Evolutionary conservation across 192 early-diverging fungal species (phyloP).

Genomic region (Dissophora globulifera): DNA sequence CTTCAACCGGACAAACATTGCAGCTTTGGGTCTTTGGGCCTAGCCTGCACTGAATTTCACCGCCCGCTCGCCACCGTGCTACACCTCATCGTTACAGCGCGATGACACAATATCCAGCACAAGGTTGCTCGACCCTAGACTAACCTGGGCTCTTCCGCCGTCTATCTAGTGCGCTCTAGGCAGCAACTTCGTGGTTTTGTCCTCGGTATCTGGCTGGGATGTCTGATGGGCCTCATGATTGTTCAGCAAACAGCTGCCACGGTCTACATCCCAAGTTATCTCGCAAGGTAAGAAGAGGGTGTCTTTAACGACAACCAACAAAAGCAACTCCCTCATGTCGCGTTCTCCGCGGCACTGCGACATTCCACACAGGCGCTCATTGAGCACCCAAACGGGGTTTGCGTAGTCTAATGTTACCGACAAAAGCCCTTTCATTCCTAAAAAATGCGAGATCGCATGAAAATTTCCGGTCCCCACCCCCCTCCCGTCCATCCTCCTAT

Average conservation of each 20-base stretch:
- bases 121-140: too few relatives aligned
- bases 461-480: background rate
- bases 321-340: background rate
- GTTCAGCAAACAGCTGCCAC: slow-evolving; percentile 35
- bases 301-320: too few relatives aligned
- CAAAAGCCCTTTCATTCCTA: background rate
- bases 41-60: too few relatives aligned
- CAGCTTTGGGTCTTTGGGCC: too few relatives aligned
- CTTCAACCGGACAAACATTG: too few relatives aligned
- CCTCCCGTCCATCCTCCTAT: too few relatives aligned
- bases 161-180: slow-evolving; percentile 41
- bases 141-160: background rate
- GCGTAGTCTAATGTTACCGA: slow-evolving; percentile 1
- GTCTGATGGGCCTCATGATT: slow-evolving; percentile 30
- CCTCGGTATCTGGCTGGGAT: slow-evolving; percentile 44
- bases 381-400: background rate
- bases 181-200: slow-evolving; percentile 47
- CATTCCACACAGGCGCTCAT: background rate
- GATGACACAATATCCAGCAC: too few relatives aligned
- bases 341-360: too few relatives aligned
- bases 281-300: slow-evolving; percentile 34
- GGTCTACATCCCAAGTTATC: slow-evolving; percentile 29
- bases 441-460: background rate
- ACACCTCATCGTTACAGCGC: too few relatives aligned
- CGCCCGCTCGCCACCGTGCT: too few relatives aligned